Evolutionary conservation across 2,329 filamentous ascomycete species (phyloP).

Genomic region (Penicillium sp.): DNA sequence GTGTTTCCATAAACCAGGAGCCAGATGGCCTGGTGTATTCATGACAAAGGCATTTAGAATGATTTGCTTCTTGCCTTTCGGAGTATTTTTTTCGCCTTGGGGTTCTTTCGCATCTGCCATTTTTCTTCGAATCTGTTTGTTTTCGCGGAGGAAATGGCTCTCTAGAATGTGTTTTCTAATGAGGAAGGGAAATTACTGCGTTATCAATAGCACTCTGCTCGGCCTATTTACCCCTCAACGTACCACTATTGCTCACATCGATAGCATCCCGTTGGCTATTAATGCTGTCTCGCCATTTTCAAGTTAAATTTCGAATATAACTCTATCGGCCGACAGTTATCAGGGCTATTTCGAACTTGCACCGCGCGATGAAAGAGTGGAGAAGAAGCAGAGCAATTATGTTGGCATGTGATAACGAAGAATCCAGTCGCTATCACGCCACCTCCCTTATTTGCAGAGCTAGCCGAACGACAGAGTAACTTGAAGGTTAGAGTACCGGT

Average conservation of each 20-base stretch:
- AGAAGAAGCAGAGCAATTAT: not conserved
- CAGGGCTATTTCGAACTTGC: not conserved
- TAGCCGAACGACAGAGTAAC: too few relatives aligned
- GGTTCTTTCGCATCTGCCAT: not conserved
- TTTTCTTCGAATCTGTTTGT: not conserved
- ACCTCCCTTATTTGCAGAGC: too few relatives aligned
- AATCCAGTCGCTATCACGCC: not conserved
- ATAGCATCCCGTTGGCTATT: not conserved
- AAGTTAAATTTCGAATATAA: not conserved
- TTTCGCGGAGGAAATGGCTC: not conserved
- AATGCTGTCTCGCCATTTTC: not conserved
- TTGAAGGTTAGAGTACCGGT: too few relatives aligned
- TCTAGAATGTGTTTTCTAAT: too few relatives aligned
- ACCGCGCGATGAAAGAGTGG: not conserved
- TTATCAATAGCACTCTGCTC: not conserved
- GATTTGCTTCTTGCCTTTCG: constrained; percentile 33
- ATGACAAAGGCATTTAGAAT: constrained; percentile 51
- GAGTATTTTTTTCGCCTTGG: not conserved
- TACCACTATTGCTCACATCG: not conserved
- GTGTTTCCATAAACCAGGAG: constrained; percentile 41
- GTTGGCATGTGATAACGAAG: not conserved
- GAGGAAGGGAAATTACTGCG: not conserved
- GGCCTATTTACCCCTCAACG: not conserved
- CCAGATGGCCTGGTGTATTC: constrained; percentile 46
- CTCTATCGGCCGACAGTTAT: constrained; percentile 1